Base-by-base conservation (phyloP, 495 filamentous ascomycete genomes). In the Aspergillus cavernicola region DNA sequence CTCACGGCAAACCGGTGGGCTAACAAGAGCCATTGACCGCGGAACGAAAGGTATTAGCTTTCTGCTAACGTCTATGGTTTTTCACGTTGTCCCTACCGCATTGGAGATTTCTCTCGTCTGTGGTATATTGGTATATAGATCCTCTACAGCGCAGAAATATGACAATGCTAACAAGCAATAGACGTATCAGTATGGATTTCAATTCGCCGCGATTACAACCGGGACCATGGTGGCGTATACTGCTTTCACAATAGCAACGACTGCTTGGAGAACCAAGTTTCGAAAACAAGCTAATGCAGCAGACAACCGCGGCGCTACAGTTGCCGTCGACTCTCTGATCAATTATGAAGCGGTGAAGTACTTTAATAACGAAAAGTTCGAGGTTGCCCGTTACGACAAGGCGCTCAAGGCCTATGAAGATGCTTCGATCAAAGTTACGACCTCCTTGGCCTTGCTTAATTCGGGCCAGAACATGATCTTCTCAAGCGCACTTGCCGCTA, bases 281-380 rank as follows among this genome's bases (percentile, higher is more conserved):
- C 80, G 93, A 26, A 89, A 91, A 53, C 86, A 90, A 65, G 90
- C 92, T 22, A 98, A 98, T 69, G 91, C 89, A 8, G 93, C 95
- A 1, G 93, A 98, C 63, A 98, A 97, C 66, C 87, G 85, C 59
- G 95, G 89, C 10, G 92, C 92, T 9, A 97, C 92, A 0, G 90
- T 97, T 26, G 93, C 92, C 1, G 92, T 97, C 2, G 93, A 98
- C 70, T 92, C 90, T 2, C 74, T 98, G 28, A 95, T 98, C 74
- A 97, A 97, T 70, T 97, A 96, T 63, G 93, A 98, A 67, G 95
- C 93, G 13, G 93, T 98, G 57, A 97, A 97, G 73, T 96, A 97
- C 75, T 98, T 98, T 79, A 98, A 97, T 70, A 97, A 97, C 65
- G 93, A 98, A 66, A 87, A 86, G 60, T 96, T 89, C 58, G 93